These are phyloP conservation scores for Plasmodium malariae DNA, from an alignment of 169 alveolate species.

Conservation along the genomic window DNA sequence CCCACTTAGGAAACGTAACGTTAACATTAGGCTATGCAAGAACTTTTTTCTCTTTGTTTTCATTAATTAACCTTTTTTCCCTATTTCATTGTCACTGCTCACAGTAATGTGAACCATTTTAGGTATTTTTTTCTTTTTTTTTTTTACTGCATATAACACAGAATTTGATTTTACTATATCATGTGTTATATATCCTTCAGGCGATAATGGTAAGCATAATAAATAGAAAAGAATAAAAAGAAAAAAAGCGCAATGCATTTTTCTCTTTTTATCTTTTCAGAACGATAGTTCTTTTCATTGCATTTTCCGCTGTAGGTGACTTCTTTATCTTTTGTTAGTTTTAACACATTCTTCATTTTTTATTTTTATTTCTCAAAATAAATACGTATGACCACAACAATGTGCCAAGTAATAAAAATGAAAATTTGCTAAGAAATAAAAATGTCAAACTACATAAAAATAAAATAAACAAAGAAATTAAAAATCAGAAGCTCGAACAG, in stretches of 20 bases:
- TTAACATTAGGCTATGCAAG: not conserved
- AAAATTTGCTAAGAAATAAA: too few relatives aligned
- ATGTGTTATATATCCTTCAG: slow-evolving; percentile 40
- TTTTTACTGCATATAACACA: slow-evolving; percentile 51
- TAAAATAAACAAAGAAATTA: not conserved
- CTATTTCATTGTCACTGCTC: slow-evolving; percentile 76
- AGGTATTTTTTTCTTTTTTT: slow-evolving; percentile 57
- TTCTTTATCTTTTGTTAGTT: slow-evolving; percentile 1
- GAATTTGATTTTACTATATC: slow-evolving; percentile 12
- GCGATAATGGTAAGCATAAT: not conserved
- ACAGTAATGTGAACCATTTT: slow-evolving; percentile 66
- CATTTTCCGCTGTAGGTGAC: too few relatives aligned
- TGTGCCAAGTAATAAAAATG: too few relatives aligned
- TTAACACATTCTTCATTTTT: not conserved
- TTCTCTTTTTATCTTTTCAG: slow-evolving; percentile 24
- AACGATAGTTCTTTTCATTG: not conserved
- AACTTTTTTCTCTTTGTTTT: not conserved
- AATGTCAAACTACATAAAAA: too few relatives aligned
- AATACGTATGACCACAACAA: too few relatives aligned
- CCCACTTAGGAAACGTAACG: not conserved
- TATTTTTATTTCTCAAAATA: not conserved
- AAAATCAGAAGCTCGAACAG: not conserved
- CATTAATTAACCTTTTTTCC: slow-evolving; percentile 51
- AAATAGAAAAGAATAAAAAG: slow-evolving; percentile 18
- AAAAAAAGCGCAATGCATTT: slow-evolving; percentile 39